These are phyloP conservation scores for Alnus rubra DNA, from an alignment of 306 rosid genomes.

Conservation along the genomic window DNA sequence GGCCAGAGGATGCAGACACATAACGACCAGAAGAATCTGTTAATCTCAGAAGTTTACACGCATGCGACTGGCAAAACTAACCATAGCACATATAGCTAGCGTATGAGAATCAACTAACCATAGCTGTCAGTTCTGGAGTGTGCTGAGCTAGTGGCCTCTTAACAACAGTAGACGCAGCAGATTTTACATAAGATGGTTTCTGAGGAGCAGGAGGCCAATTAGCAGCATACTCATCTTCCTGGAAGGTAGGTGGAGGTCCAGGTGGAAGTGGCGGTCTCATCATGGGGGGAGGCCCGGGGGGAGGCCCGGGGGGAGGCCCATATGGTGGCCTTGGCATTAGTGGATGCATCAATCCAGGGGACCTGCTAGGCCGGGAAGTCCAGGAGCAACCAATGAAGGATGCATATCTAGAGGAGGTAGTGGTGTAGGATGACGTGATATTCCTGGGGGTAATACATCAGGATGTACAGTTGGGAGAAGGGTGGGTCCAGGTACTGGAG, in stretches of 20 bases:
- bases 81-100: background rate
- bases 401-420: constrained; percentile 94
- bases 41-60: background rate
- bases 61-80: too few relatives aligned
- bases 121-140: constrained; percentile 97
- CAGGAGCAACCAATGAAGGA: constrained; percentile 62
- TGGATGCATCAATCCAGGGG: constrained; percentile 93
- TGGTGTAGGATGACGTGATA: constrained; percentile 75
- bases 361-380: constrained; percentile 65
- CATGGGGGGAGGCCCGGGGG: constrained; percentile 98
- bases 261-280: constrained; percentile 99
- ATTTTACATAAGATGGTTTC: constrained; percentile 91
- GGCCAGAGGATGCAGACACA: background rate
- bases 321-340: constrained; percentile 83
- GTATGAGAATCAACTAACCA: constrained; percentile 61
- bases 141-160: constrained; percentile 98
- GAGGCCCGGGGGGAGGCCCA: constrained; percentile 97
- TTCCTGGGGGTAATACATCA: constrained; percentile 90
- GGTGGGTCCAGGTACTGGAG: constrained; percentile 59
- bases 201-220: constrained; percentile 49
- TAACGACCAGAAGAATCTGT: background rate
- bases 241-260: constrained; percentile 94
- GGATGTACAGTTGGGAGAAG: constrained; percentile 62
- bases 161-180: constrained; percentile 97
- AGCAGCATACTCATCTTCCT: constrained; percentile 59